phyloP scores from a whole-genome alignment of 225 moss, liverwort and hornwort species.

The Polytrichum commune region DNA sequence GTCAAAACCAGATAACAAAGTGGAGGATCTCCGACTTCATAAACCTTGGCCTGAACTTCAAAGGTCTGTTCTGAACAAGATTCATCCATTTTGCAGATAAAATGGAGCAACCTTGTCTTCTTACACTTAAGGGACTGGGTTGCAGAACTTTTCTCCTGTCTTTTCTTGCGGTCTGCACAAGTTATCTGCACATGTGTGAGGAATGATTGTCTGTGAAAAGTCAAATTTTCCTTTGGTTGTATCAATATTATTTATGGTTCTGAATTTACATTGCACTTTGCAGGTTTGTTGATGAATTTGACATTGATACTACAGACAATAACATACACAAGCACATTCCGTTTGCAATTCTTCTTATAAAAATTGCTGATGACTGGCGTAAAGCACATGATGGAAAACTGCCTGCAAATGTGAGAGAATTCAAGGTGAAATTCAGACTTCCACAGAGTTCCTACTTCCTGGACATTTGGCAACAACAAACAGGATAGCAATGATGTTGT shows the following conservation, averaged over 20 bases:
- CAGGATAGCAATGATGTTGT: neutral
- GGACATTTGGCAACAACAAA: neutral
- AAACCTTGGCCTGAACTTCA: constrained; percentile 98
- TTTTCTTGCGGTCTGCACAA: too few relatives aligned
- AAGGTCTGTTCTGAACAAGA: constrained; percentile 35
- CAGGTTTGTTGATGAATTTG: constrained; percentile 91
- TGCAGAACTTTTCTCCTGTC: too few relatives aligned
- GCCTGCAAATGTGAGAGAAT: constrained; percentile 70
- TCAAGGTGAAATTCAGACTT: constrained; percentile 55
- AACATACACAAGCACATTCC: constrained; percentile 87
- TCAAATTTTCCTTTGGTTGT: too few relatives aligned
- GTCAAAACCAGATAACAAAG: constrained; percentile 94
- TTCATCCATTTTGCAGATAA: neutral
- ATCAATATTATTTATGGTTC: too few relatives aligned
- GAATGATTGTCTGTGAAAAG: too few relatives aligned
- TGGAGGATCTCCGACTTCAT: constrained; percentile 95
- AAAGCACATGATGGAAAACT: constrained; percentile 72
- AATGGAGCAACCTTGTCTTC: neutral
- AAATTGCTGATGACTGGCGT: constrained; percentile 84
- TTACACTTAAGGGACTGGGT: too few relatives aligned
- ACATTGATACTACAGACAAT: constrained; percentile 78
- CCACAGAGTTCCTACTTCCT: too few relatives aligned
- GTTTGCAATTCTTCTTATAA: constrained; percentile 90
- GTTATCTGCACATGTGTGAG: too few relatives aligned
- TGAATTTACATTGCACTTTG: constrained; percentile 11